Percentiles rank a stretch among this genome's conserved stretches.
Evolutionary conservation across 2,329 filamentous ascomycete species (phyloP).

Genomic region (Bipolaris bicolor): DNA sequence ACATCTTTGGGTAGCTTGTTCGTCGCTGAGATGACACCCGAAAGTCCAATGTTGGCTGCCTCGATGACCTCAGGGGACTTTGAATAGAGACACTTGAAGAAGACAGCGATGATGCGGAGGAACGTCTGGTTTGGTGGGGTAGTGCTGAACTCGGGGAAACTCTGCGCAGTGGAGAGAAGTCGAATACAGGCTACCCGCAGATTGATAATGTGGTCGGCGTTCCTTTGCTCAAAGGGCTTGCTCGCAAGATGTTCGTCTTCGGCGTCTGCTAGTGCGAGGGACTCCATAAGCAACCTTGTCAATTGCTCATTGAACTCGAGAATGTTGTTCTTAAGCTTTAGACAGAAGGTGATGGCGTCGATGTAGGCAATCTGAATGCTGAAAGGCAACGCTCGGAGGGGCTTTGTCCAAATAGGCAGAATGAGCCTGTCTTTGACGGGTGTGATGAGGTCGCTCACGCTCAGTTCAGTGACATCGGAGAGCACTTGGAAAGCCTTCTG

Average conservation of each 20-base stretch:
- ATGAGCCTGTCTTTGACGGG: slow-evolving; percentile 89
- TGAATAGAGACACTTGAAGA: slow-evolving; percentile 97
- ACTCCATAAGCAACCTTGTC: slow-evolving; percentile 90
- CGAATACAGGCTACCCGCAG: slow-evolving; percentile 92
- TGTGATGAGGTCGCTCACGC: slow-evolving; percentile 86
- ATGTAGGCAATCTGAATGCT: slow-evolving; percentile 97
- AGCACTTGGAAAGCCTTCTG: slow-evolving; percentile 81
- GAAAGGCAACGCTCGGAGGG: slow-evolving; percentile 89
- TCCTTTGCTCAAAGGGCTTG: slow-evolving; percentile 87
- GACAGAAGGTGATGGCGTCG: slow-evolving; percentile 94
- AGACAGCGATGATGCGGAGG: slow-evolving; percentile 80
- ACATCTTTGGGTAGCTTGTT: slow-evolving; percentile 95
- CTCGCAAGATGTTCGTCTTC: slow-evolving; percentile 89
- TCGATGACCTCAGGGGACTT: slow-evolving; percentile 91
- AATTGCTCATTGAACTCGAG: slow-evolving; percentile 91
- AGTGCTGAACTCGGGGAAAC: slow-evolving; percentile 88
- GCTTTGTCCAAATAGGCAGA: slow-evolving; percentile 94
- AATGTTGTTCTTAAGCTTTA: slow-evolving; percentile 86
- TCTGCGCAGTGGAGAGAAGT: slow-evolving; percentile 90
- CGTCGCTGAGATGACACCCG: slow-evolving; percentile 83
- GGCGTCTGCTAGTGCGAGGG: slow-evolving; percentile 89
- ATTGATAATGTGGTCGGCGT: slow-evolving; percentile 92
- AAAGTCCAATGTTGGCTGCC: slow-evolving; percentile 88
- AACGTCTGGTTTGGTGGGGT: slow-evolving; percentile 69
- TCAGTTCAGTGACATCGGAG: slow-evolving; percentile 75